Evolutionary conservation across 1,284 basidiomycete genomes (phyloP).

Genomic region (Puccinia horiana): DNA sequence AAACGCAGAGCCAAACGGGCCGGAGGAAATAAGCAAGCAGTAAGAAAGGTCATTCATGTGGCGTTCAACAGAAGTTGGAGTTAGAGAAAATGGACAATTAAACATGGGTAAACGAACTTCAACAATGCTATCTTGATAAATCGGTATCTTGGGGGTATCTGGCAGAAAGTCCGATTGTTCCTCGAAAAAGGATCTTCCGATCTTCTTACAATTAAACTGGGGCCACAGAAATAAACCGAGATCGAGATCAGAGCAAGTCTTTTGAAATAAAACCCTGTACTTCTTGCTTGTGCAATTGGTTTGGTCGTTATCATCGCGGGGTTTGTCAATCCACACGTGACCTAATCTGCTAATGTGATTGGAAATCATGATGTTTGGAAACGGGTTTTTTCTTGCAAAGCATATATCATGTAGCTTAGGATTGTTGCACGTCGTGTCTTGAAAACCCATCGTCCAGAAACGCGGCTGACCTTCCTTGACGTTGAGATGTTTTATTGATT

Average conservation of each 20-base stretch:
- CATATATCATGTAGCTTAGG: conserved; percentile 24
- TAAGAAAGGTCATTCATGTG: background rate
- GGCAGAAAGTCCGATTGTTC: background rate
- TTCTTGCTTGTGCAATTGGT: background rate
- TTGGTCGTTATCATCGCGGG: background rate
- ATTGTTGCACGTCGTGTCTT: conserved; percentile 27
- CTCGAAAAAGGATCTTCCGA: background rate
- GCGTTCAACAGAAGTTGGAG: background rate
- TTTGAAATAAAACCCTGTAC: conserved; percentile 38
- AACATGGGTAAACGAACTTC: conserved; percentile 10
- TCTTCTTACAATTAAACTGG: conserved; percentile 28
- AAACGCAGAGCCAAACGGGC: background rate
- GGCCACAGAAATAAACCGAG: conserved; percentile 34
- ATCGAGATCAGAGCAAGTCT: conserved; percentile 31
- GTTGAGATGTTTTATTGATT: background rate
- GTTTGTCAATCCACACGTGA: conserved; percentile 28
- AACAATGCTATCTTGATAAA: conserved; percentile 28
- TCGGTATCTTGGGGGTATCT: conserved; percentile 32
- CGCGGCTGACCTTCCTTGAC: background rate
- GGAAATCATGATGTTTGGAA: conserved; percentile 27
- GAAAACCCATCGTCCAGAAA: conserved; percentile 28
- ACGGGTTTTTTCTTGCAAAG: conserved; percentile 28
- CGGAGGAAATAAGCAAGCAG: background rate
- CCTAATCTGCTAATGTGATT: conserved; percentile 20
- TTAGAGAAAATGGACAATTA: background rate